Evolutionary conservation across 768 basidiomycete genomes (phyloP).

Genomic region (Termitomyces eurrhizus): DNA sequence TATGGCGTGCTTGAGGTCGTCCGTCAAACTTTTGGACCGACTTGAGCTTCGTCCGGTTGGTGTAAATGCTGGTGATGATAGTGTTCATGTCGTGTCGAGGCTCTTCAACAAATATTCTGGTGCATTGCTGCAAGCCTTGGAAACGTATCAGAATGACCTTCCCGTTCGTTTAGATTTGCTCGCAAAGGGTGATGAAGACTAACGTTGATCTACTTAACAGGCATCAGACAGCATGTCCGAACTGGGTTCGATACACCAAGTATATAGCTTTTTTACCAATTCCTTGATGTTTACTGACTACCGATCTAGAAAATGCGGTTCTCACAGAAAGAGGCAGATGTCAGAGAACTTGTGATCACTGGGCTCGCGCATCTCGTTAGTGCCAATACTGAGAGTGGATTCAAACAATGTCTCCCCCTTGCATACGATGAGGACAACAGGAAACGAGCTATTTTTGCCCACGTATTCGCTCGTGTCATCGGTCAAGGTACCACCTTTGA

Average conservation of each 20-base stretch:
- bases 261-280: conserved; percentile 14
- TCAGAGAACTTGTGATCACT: conserved; percentile 74
- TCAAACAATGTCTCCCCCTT: conserved; percentile 81
- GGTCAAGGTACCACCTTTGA: conserved; percentile 78
- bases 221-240: conserved; percentile 48
- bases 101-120: conserved; percentile 77
- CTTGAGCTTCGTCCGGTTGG: conserved; percentile 62
- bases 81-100: conserved; percentile 66
- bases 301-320: conserved; percentile 34
- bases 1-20: conserved; percentile 65
- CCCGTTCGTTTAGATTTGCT: conserved; percentile 28
- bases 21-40: conserved; percentile 72
- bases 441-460: conserved; percentile 77
- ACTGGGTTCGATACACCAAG: conserved; percentile 42
- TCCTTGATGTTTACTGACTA: neutral
- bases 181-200: neutral
- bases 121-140: conserved; percentile 59
- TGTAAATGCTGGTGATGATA: conserved; percentile 55
- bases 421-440: conserved; percentile 70
- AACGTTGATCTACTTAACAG: conserved; percentile 24
- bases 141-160: conserved; percentile 44
- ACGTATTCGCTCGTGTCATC: conserved; percentile 79
- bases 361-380: conserved; percentile 79
- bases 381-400: conserved; percentile 82
- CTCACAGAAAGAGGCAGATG: conserved; percentile 52